These are phyloP conservation scores for Vickermania spadyakhi DNA, from an alignment of 208 protist species.

Conservation along the genomic window DNA sequence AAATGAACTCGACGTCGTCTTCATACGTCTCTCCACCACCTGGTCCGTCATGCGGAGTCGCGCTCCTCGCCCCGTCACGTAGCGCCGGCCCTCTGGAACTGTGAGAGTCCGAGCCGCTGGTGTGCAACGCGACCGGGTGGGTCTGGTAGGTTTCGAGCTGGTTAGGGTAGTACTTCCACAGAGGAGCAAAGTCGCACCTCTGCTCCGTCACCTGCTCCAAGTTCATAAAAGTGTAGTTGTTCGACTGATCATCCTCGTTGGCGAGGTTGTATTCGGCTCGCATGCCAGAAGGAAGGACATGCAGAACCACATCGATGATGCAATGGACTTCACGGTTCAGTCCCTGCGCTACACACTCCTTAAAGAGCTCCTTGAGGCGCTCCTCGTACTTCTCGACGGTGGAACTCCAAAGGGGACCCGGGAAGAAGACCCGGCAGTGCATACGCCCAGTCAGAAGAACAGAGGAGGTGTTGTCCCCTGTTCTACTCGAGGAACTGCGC, in stretches of 20 bases:
- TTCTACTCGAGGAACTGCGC: background rate
- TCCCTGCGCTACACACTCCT: background rate
- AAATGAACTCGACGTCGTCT: conserved; percentile 5
- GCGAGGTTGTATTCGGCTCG: background rate
- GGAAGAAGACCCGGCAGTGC: background rate
- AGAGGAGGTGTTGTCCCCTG: background rate
- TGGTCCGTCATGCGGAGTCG: background rate
- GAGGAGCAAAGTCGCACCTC: background rate
- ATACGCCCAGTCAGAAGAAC: background rate
- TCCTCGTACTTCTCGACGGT: background rate
- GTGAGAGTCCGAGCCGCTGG: background rate
- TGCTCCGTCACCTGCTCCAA: background rate
- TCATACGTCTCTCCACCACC: background rate
- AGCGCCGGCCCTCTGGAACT: background rate
- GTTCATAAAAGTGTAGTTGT: background rate
- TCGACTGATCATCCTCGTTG: background rate
- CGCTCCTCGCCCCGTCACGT: background rate
- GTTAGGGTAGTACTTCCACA: background rate
- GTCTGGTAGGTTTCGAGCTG: background rate
- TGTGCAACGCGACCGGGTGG: background rate
- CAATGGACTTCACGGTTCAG: background rate
- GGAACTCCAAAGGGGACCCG: background rate
- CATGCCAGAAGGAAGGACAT: background rate
- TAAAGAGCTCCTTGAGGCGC: background rate
- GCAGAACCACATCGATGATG: background rate